Conservation (phyloP, 2,329 filamentous ascomycete species). For the Diaporthe ampelina region DNA sequence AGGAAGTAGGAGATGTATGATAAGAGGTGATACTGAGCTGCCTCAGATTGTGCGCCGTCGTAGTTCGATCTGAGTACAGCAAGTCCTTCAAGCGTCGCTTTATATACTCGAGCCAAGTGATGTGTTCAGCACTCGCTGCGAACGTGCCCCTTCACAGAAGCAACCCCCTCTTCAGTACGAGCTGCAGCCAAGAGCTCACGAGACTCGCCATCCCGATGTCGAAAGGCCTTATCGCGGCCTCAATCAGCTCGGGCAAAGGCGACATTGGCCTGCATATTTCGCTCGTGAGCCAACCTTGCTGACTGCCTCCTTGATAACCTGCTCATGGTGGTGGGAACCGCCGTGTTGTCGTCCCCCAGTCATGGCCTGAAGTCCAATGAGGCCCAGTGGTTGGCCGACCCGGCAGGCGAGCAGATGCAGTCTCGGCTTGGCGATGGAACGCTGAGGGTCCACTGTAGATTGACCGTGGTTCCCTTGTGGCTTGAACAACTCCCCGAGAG, state of each 20-base stretch:
- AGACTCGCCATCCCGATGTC: constrained; percentile 31
- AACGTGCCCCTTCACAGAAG: background rate
- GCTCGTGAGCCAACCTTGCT: constrained; percentile 30
- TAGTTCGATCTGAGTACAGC: too few species aligned
- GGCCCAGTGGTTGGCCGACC: constrained; percentile 11
- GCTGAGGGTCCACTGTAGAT: constrained; percentile 23
- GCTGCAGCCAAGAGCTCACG: constrained; percentile 31
- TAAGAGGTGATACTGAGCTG: background rate
- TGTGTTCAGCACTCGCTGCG: background rate
- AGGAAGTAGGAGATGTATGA: background rate
- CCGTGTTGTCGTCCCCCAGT: constrained; percentile 16
- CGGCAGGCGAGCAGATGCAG: constrained; percentile 20
- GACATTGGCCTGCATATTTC: constrained; percentile 29
- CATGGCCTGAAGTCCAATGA: constrained; percentile 26
- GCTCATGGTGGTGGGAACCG: constrained; percentile 28
- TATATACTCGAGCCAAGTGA: constrained; percentile 8
- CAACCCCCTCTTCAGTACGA: constrained; percentile 2
- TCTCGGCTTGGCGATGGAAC: constrained; percentile 25
- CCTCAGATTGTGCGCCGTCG: background rate
- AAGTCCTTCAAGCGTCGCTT: background rate
- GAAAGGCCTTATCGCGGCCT: constrained; percentile 27
- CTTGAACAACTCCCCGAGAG: background rate
- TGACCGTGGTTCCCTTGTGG: background rate
- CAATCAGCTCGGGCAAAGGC: background rate
- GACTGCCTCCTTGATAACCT: constrained; percentile 23